phyloP scores from a whole-genome alignment of 345 rosid species.

The Salix suchowensis region DNA sequence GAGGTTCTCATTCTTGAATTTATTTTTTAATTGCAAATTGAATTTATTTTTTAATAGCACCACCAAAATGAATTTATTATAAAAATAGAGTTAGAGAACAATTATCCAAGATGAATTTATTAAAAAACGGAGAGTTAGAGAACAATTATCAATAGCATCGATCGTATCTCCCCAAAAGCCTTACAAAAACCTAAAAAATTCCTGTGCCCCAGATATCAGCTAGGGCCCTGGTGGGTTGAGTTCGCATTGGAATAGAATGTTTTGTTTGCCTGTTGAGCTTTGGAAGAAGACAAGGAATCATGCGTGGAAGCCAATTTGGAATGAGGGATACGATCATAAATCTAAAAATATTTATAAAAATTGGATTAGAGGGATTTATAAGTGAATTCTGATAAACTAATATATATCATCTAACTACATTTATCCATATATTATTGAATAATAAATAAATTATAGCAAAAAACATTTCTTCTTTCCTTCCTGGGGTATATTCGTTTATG shows the following conservation, averaged over 20 bases:
- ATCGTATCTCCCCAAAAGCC: background rate
- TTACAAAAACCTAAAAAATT: background rate
- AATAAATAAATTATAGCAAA: no score
- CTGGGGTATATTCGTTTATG: no score
- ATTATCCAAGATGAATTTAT: background rate
- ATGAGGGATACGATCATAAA: background rate
- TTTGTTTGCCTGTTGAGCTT: background rate
- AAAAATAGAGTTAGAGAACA: background rate
- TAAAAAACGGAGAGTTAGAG: background rate
- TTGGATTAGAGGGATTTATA: no score
- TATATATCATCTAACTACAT: no score
- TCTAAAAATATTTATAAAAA: background rate
- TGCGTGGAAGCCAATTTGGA: background rate
- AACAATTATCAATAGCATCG: background rate
- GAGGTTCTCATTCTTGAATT: no score
- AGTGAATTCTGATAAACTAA: no score
- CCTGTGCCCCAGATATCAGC: no score
- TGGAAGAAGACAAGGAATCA: background rate
- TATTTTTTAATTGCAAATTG: background rate
- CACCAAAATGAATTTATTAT: background rate
- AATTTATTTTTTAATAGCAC: background rate
- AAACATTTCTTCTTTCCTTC: no score
- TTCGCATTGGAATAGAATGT: no score
- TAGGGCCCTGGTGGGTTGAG: background rate
- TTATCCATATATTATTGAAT: no score